These are phyloP conservation scores for Arthonia radiata DNA, from an alignment of 495 filamentous ascomycete genomes.

Conservation along the genomic window DNA sequence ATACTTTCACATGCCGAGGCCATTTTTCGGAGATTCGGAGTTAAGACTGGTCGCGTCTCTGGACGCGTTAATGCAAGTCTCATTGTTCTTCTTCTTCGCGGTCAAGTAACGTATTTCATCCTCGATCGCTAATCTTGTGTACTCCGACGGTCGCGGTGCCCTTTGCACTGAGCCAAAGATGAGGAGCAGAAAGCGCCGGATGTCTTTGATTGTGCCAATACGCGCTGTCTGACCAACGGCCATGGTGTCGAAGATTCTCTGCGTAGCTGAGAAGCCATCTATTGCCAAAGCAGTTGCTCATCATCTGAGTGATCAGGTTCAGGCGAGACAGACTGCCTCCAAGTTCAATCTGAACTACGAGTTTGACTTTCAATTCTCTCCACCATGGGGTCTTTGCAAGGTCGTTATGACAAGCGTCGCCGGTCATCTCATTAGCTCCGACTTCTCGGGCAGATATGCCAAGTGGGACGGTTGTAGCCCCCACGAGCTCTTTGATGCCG, in stretches of 20 bases:
- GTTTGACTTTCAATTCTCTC: slow-evolving; percentile 68
- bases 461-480: slow-evolving; percentile 66
- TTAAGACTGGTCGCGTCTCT: no score
- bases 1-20: no score
- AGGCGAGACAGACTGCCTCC: slow-evolving; percentile 1
- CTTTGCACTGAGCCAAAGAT: no score
- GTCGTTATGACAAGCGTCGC: slow-evolving; percentile 84
- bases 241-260: slow-evolving; percentile 35
- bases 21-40: no score
- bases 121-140: no score
- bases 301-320: slow-evolving; percentile 21
- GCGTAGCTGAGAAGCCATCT: slow-evolving; percentile 91
- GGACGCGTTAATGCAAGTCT: no score
- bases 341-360: slow-evolving; percentile 37
- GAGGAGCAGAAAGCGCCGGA: no score
- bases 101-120: no score
- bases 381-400: slow-evolving; percentile 51
- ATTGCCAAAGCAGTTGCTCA: slow-evolving; percentile 84
- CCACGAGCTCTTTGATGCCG: slow-evolving; percentile 56
- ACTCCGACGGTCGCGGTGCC: no score
- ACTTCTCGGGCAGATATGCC: slow-evolving; percentile 45
- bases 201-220: no score
- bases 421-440: slow-evolving; percentile 53
- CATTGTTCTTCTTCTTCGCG: no score
- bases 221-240: no score